phyloP scores from a whole-genome alignment of 2,329 filamentous ascomycete genomes.

The Myriosclerotinia curreyana region DNA sequence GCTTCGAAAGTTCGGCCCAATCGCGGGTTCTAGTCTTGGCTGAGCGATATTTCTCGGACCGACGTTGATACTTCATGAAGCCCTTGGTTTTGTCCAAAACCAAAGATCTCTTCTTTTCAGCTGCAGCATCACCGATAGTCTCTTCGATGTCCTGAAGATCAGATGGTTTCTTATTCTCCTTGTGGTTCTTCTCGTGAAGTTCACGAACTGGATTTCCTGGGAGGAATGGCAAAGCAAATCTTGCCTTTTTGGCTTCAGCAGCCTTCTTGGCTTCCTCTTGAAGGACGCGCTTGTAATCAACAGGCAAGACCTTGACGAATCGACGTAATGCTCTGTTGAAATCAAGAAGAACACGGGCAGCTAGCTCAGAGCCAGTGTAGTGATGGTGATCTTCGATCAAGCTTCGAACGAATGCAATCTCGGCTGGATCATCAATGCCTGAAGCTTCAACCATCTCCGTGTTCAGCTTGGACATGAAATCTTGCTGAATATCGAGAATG shows the following conservation, averaged over 20 bases:
- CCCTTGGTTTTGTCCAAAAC: conserved; percentile 97
- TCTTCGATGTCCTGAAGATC: conserved; percentile 81
- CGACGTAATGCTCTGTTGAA: conserved; percentile 87
- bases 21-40: conserved; percentile 82
- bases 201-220: conserved; percentile 60
- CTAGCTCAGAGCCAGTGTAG: conserved; percentile 94
- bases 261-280: conserved; percentile 82
- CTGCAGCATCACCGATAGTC: conserved; percentile 76
- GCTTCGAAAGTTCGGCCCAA: conserved; percentile 85
- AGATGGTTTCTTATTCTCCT: conserved; percentile 66
- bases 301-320: conserved; percentile 90
- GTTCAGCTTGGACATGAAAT: conserved; percentile 93
- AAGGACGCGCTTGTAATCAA: conserved; percentile 93
- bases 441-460: conserved; percentile 95
- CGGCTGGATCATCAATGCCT: conserved; percentile 75
- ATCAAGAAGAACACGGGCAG: conserved; percentile 89
- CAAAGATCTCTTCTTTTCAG: conserved; percentile 84
- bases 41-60: conserved; percentile 88
- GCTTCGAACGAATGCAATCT: conserved; percentile 86
- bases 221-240: conserved; percentile 76
- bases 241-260: conserved; percentile 77
- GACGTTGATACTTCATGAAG: conserved; percentile 96
- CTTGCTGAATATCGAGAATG: conserved; percentile 81
- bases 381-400: conserved; percentile 96
- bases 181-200: conserved; percentile 50